Base-by-base conservation (phyloP, 257 asterid genomes). In the Cordia subcordata region DNA sequence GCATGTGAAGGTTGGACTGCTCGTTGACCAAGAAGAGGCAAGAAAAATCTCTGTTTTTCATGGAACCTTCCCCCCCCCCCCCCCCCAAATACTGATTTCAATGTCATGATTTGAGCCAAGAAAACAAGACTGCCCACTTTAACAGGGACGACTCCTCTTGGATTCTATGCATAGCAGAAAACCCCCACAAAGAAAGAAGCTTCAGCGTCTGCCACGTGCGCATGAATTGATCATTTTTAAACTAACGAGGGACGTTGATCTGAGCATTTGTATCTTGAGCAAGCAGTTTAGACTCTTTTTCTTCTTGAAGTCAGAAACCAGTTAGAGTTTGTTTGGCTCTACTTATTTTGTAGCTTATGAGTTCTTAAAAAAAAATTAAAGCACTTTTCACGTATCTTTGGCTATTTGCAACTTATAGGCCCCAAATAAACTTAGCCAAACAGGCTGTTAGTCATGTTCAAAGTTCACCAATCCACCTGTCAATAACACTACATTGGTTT, bases 1-100 rank as follows among this genome's bases (percentile, higher is more conserved):
- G 68, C 77, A 71, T 66, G 72, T 71, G 77, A 71, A 60, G 49
- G 61, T 52, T 23, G 15, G 47, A 27, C 35, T 27, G 35, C 35
- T 20, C 45, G 63, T 55, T 54, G 74, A 49, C 38, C 61, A 23
- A 44, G 47, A 56, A 57, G 53, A 38, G 62, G 62, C 67, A 55
- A 51, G 46, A 19, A 68, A 71, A 60, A 60, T 16, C 55, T 58
- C 68, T 55, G 72, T 49, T 71, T 55, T 65, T 71, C 15, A 64
- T 33, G 66, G 49, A 17, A 47, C 15, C 23, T 6, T 49, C 4
- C 6, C n/a, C n/a, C n/a, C n/a, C n/a, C n/a, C n/a, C n/a, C n/a
- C n/a, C n/a, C n/a, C n/a, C n/a, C n/a, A n/a, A n/a, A n/a, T 8
- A 10, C 61, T 53, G 62, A 53, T 70, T 70, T 39, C 71, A 18